Evolutionary conservation across 768 basidiomycete genomes (phyloP), one percentile per base, ranked within the genome.

Genomic region (Gyrodon lividus): DNA sequence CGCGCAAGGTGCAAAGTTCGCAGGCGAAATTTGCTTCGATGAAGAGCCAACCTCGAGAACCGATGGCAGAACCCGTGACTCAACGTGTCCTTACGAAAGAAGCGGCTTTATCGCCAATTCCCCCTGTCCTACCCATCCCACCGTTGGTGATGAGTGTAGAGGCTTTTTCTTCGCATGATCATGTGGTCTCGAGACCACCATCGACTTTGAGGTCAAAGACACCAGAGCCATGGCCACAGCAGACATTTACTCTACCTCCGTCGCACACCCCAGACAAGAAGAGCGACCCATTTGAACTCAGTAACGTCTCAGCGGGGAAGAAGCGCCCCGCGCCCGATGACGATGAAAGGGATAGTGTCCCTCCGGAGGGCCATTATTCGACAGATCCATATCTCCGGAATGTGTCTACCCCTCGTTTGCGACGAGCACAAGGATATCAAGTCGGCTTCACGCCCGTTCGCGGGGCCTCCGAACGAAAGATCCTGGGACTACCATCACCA

Each of bases 281-380:
- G 60, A 57, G 23, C 48, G 63, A 55, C 44, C 64, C 70, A 35
- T 64, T 73, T 41, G 64, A 43, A 10, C 37, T 71, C 19, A 69
- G 74, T 2, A 68, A 78, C 14, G 52, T 59, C 6, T 77, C 80
- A 31, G 61, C 68, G 24, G 83, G 86, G 26, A 84, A 82, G 72
- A 91, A 90, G 63, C 79, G 89, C 10, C 79, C 81, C 20, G 84
- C 82, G 23, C 89, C 89, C 2, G 89, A 90, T 49, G 88, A 91
- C 58, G 87, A 86, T 55, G 87, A 89, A 44, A 71, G 75, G 56
- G 62, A 77, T 67, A 75, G 77, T 46, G 68, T 86, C 23, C 84
- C 87, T 22, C 77, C 80, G 0, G 87, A 90, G 61, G 85, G 87
- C 80, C 71, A 84, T 77, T 33, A 71, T 73, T 68, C 48, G 34